A percentile compares a stretch with the other conserved stretches of the same genome.
These are phyloP conservation scores for Striga asiatica DNA, from an alignment of 257 asterid species.

Conservation along the genomic window DNA sequence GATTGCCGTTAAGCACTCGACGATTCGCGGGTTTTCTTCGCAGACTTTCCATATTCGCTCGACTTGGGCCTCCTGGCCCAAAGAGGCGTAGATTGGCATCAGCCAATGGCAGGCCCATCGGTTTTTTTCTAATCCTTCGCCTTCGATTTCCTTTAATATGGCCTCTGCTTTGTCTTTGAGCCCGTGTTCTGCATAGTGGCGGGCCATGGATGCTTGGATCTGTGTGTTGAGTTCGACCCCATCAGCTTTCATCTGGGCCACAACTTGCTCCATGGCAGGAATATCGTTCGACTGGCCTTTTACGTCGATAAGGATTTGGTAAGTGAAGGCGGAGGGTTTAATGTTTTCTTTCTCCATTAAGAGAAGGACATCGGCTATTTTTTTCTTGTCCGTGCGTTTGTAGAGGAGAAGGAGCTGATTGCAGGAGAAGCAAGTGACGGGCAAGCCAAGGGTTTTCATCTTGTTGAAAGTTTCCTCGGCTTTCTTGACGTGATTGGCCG, in stretches of 20 bases:
- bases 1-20: conserved; percentile 43
- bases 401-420: conserved; percentile 65
- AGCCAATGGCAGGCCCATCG: conserved; percentile 33
- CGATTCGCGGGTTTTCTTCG: conserved; percentile 31
- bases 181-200: conserved; percentile 37
- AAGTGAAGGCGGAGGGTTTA: conserved; percentile 50
- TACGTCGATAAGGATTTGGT: conserved; percentile 39
- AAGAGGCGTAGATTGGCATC: conserved; percentile 64
- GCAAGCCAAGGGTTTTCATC: conserved; percentile 47
- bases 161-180: conserved; percentile 53
- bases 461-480: conserved; percentile 54
- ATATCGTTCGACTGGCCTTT: conserved; percentile 57
- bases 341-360: conserved; percentile 61
- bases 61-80: conserved; percentile 52
- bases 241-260: conserved; percentile 57
- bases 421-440: conserved; percentile 39
- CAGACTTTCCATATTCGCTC: conserved; percentile 57
- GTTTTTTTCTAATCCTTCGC: conserved; percentile 24
- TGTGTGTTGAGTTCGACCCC: conserved; percentile 35
- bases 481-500: conserved; percentile 28
- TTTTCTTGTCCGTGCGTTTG: conserved; percentile 43
- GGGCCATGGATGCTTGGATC: conserved; percentile 28
- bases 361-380: conserved; percentile 52
- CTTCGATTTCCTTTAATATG: conserved; percentile 58
- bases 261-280: conserved; percentile 52